Conservation (phyloP, 2,329 filamentous ascomycete genomes). For the Cladosporium colombiae region DNA sequence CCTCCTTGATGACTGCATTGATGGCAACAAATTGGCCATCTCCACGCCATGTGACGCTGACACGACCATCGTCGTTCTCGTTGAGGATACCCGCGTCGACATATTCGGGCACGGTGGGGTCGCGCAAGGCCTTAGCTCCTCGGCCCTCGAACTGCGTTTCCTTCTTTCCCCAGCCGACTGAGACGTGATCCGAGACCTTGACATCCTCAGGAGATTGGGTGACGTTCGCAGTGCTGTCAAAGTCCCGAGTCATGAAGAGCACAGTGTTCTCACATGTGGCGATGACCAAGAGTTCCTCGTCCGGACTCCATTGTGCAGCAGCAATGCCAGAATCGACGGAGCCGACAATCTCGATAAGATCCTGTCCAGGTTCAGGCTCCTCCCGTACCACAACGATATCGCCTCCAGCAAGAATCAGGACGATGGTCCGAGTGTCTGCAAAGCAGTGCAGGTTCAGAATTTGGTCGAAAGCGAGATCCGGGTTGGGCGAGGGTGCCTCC, state of each 20-base stretch:
- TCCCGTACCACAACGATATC: slow-evolving; percentile 87
- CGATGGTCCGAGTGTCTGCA: slow-evolving; percentile 73
- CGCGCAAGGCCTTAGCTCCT: slow-evolving; percentile 74
- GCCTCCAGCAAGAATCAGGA: slow-evolving; percentile 82
- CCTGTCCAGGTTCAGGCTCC: slow-evolving; percentile 63
- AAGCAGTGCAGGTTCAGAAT: slow-evolving; percentile 83
- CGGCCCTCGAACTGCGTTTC: slow-evolving; percentile 94
- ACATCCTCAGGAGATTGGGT: slow-evolving; percentile 70
- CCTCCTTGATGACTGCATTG: slow-evolving; percentile 75
- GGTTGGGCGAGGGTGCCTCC: slow-evolving; percentile 81
- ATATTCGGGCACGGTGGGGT: slow-evolving; percentile 92
- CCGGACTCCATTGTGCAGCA: slow-evolving; percentile 89
- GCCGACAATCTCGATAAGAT: slow-evolving; percentile 91
- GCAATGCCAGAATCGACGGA: slow-evolving; percentile 90
- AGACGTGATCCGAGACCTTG: slow-evolving; percentile 85
- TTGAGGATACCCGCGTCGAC: slow-evolving; percentile 82
- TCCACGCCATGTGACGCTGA: slow-evolving; percentile 86
- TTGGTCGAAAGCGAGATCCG: slow-evolving; percentile 72
- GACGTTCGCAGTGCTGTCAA: slow-evolving; percentile 79
- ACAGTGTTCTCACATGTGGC: slow-evolving; percentile 77
- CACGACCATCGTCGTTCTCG: slow-evolving; percentile 67
- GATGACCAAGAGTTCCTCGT: slow-evolving; percentile 86
- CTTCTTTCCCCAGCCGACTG: slow-evolving; percentile 96
- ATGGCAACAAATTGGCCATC: slow-evolving; percentile 90
- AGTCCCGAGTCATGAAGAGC: slow-evolving; percentile 88